Base-by-base conservation (phyloP, 129 eudicot genomes). In the Erigeron canadensis region DNA sequence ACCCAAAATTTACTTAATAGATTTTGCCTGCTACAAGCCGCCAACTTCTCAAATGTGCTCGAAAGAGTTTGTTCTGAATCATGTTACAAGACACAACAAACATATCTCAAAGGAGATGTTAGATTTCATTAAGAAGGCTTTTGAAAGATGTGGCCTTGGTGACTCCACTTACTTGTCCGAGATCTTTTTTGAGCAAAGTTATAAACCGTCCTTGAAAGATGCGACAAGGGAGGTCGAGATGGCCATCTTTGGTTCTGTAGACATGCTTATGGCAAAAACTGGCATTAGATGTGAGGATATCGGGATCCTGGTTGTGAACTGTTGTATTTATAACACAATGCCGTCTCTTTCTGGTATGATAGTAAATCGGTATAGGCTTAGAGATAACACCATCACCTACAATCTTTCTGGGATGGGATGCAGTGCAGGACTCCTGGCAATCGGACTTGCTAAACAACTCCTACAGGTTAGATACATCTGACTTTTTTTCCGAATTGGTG, bases 371-470 rank as follows among this genome's bases (percentile, higher is more conserved):
- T 85, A 85, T 69, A 88, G 82, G 79, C 79, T 88, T 7, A 72
- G 77, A 58, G 82, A 76, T 5, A 60, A 78, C 69, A 54, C 85
- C 62, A 13, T 46, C 39, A 82, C 70, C 75, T 85, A 85, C 76
- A 82, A 83, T 60, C 81, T 88, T 16, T 9, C 18, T 53, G 95
- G 95, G 7, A 88, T 88, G 95, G 95, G 90, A 10, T 88, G 95
- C 74, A 85, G 80, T 45, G 86, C 88, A 13, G 82, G 90, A 9
- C 77, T 80, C 9, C 55, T 45, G 6, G 84, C 90, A 9, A 69
- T 75, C 43, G 90, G 82, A 64, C 82, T 88, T 21, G 90, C 90
- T 41, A 85, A 80, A 58, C 82, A 81, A 45, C 81, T 88, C 38
- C 83, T 85, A 44, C 82, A 88, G 87, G 89, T 84, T 40, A 74